Conservation (phyloP, 2,329 filamentous ascomycete species). For the Apiospora pterosperma region DNA sequence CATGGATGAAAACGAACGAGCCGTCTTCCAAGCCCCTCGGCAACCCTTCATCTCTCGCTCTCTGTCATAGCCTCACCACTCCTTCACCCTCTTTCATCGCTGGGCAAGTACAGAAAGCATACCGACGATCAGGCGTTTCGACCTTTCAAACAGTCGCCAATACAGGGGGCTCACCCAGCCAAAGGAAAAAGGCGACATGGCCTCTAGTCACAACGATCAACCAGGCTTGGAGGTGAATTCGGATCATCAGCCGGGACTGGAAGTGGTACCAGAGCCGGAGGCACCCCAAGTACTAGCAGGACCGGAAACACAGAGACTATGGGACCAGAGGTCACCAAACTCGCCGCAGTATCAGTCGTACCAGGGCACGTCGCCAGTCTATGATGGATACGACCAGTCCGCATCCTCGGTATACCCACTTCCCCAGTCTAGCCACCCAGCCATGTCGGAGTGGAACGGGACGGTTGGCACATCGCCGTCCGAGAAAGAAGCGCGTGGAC, state of each 20-base stretch:
- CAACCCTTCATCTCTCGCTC: neutral
- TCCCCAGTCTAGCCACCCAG: neutral
- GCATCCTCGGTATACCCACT: neutral
- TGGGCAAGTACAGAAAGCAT: neutral
- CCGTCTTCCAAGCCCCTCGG: neutral
- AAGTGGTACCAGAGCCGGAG: slow-evolving; percentile 12
- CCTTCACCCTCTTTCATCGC: neutral
- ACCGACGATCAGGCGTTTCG: neutral
- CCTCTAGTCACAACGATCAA: neutral
- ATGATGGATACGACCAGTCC: neutral
- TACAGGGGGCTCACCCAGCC: neutral
- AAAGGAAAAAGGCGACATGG: neutral
- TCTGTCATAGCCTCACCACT: neutral
- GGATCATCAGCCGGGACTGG: neutral
- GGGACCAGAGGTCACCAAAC: slow-evolving; percentile 8
- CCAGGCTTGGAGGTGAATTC: neutral
- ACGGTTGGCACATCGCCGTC: neutral
- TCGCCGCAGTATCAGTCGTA: slow-evolving; percentile 4
- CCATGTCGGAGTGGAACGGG: slow-evolving; percentile 3
- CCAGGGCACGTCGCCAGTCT: slow-evolving; percentile 7
- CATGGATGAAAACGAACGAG: neutral
- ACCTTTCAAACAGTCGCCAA: neutral
- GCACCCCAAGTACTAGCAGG: slow-evolving; percentile 17
- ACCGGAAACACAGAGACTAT: slow-evolving; percentile 14
- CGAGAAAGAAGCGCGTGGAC: neutral